phyloP scores from a whole-genome alignment of 139 green algal genomes.

The Chlorella sorokiniana region DNA sequence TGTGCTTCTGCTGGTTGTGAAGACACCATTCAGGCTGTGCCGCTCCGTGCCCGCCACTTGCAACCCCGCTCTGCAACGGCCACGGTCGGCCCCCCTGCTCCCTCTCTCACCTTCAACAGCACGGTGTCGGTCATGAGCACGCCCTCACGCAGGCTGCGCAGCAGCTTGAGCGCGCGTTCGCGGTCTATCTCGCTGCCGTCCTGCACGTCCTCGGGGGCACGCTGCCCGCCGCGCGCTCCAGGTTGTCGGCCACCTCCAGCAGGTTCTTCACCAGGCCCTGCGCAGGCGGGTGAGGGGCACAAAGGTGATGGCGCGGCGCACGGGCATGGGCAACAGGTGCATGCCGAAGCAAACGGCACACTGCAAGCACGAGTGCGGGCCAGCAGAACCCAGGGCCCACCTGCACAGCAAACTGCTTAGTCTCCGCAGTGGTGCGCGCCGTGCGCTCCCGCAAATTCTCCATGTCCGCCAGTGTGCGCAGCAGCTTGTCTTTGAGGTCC shows the following conservation, averaged over 20 bases:
- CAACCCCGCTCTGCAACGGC: not conserved
- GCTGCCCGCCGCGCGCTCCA: constrained; percentile 77
- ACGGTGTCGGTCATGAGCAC: constrained; percentile 88
- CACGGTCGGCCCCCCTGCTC: too few relatives aligned
- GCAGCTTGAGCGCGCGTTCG: constrained; percentile 58
- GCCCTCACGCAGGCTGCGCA: constrained; percentile 80
- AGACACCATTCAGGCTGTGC: too few relatives aligned
- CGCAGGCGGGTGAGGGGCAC: not conserved
- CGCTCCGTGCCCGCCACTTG: too few relatives aligned
- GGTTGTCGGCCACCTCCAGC: constrained; percentile 95
- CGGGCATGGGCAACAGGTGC: not conserved
- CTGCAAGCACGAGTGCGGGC: not conserved
- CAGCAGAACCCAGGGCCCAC: constrained; percentile 30
- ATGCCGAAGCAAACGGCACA: not conserved
- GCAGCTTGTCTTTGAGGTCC: constrained; percentile 74
- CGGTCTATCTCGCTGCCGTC: constrained; percentile 38
- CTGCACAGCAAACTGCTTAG: constrained; percentile 88
- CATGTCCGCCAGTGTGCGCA: constrained; percentile 88
- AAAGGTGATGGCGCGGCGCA: not conserved
- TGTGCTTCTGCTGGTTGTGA: not conserved
- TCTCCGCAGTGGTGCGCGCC: constrained; percentile 63
- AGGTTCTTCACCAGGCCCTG: constrained; percentile 87
- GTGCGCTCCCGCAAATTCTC: constrained; percentile 90
- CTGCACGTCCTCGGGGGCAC: constrained; percentile 65
- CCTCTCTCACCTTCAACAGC: constrained; percentile 69